Percentiles rank a stretch among this genome's conserved stretches.
Evolutionary conservation across 768 basidiomycete species (phyloP).

Genomic region (Tulasnella sp.): DNA sequence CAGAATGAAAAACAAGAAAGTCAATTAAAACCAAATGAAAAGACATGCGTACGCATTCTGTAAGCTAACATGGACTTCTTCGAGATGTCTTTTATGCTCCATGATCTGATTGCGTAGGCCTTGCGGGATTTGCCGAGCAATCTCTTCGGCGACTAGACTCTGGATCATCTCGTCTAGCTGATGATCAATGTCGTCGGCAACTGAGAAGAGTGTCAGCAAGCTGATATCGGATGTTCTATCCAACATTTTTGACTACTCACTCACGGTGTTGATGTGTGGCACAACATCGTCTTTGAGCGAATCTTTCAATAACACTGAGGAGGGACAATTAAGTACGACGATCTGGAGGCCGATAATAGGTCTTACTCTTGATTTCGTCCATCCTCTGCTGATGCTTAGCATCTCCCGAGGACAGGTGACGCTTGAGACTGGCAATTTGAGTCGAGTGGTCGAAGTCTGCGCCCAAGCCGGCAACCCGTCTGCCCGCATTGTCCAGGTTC

Average conservation of each 20-base stretch:
- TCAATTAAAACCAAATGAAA: background rate
- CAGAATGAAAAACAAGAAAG: background rate
- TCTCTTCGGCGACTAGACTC: constrained; percentile 31
- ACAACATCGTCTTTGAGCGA: constrained; percentile 35
- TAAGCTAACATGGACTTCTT: constrained; percentile 35
- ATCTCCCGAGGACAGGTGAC: constrained; percentile 35
- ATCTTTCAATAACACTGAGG: constrained; percentile 36
- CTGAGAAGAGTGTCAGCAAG: background rate
- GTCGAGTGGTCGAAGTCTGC: constrained; percentile 31
- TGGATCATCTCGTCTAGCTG: constrained; percentile 4
- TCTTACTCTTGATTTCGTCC: constrained; percentile 39
- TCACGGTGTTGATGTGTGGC: constrained; percentile 37
- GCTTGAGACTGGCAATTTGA: constrained; percentile 33
- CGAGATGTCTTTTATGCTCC: constrained; percentile 35
- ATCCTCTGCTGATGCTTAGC: constrained; percentile 33
- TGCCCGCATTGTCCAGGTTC: constrained; percentile 34
- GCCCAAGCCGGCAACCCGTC: constrained; percentile 32
- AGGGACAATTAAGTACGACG: background rate
- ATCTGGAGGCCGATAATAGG: background rate
- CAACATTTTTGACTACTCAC: constrained; percentile 12
- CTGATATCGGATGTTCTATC: background rate
- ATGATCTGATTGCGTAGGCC: constrained; percentile 39
- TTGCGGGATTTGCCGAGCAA: constrained; percentile 37
- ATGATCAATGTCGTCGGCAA: background rate
- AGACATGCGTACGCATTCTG: constrained; percentile 55